These are phyloP conservation scores for Warburgia ugandensis DNA, from an alignment of 164 flowering plant genomes.

Conservation along the genomic window DNA sequence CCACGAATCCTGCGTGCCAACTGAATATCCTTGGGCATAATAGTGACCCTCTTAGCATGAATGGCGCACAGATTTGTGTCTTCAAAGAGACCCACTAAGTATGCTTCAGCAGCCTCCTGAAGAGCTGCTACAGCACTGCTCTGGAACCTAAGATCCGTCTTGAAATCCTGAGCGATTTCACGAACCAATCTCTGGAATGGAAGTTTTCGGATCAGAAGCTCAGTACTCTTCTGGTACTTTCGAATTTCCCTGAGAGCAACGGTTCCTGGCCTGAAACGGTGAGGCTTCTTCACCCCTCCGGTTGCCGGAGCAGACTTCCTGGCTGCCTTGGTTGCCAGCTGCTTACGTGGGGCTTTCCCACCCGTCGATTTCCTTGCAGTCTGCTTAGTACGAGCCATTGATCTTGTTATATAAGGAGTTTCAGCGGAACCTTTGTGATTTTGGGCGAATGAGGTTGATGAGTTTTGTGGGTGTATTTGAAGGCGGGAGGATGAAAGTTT, in stretches of 20 bases:
- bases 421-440: neutral
- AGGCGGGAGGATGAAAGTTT: neutral
- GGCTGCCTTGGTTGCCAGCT: slow-evolving; percentile 14
- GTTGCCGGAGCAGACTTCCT: slow-evolving; percentile 14
- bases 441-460: neutral
- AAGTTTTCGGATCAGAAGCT: slow-evolving; percentile 11
- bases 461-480: neutral
- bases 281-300: slow-evolving; percentile 14
- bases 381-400: slow-evolving; percentile 20
- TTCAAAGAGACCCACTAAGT: slow-evolving; percentile 15
- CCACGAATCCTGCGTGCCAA: slow-evolving; percentile 14
- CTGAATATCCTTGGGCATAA: slow-evolving; percentile 17
- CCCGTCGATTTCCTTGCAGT: slow-evolving; percentile 13
- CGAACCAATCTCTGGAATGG: slow-evolving; percentile 10
- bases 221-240: slow-evolving; percentile 14
- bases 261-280: slow-evolving; percentile 10
- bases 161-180: slow-evolving; percentile 13
- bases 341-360: slow-evolving; percentile 14
- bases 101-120: slow-evolving; percentile 17
- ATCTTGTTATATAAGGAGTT: too few species aligned
- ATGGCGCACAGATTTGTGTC: slow-evolving; percentile 16
- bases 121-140: slow-evolving; percentile 10
- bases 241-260: slow-evolving; percentile 12
- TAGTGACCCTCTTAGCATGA: slow-evolving; percentile 18
- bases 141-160: slow-evolving; percentile 12